Evolutionary conservation across 192 early-diverging fungal genomes (phyloP), one percentile per base, ranked within the genome.

Genomic region (Linnemannia hyalina): DNA sequence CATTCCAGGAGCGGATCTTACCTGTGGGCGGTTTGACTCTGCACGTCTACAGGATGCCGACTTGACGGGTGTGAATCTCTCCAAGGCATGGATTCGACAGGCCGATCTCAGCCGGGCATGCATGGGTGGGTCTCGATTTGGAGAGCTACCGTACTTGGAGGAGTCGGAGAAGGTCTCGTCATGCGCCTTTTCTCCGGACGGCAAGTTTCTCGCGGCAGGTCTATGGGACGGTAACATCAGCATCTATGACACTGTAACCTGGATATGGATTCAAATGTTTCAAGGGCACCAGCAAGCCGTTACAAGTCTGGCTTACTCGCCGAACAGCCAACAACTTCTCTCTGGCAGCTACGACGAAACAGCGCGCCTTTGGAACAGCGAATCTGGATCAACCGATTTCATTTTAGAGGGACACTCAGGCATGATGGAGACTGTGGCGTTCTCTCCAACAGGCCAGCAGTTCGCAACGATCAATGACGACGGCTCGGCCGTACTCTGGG

Each of bases 1-100:
- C 4, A 20, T 75, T 23, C 74, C 54, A 60, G 11, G 55, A 20
- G 74, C 74, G 4, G 74, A 75, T 60, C 74, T 75, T 5, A 38
- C 29, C 7, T 4, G 16, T 7, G 55, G 74, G 2, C n/a, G 22
- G 4, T 75, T 75, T 36, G 74, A 75, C 36, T 54, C 29, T 0
- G 74, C 74, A 4, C 36, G 41, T 11, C 54, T 75, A 2, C 74
- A 75, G 22, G 74, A 49, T 18, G 35, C 74, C 6, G 49, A 74
- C 11, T 54, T 52, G 55, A 65, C 22, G n/a, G 15, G 0, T 32
- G 55, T 10, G 1, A 32, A 40, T 18, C 57, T 75, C 29, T 23
- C 38, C 13, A 26, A 16, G 40, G 7, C 2, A 11, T 63, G 18
- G 54, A 36, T 36, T 60, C 74, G 15, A 5, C 57, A 40, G n/a